These are phyloP conservation scores for Coprinellus micaceus DNA, from an alignment of 768 basidiomycete species.

Conservation along the genomic window DNA sequence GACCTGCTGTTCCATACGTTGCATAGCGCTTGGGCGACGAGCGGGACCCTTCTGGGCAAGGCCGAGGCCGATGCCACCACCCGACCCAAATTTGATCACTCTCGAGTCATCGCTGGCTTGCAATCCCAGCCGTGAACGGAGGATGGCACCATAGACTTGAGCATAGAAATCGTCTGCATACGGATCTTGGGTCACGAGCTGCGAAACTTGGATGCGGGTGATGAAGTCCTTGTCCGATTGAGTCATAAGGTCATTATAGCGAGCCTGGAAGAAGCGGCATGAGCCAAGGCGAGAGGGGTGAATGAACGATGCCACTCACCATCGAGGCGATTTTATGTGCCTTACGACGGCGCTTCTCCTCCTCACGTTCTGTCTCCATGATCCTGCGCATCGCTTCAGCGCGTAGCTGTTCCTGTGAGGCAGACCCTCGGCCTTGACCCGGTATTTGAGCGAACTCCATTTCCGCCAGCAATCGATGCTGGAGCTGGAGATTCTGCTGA, in stretches of 20 bases:
- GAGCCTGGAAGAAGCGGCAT: slow-evolving; percentile 52
- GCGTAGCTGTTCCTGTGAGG: slow-evolving; percentile 60
- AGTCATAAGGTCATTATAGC: slow-evolving; percentile 94
- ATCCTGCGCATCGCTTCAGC: slow-evolving; percentile 86
- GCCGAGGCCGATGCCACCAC: slow-evolving; percentile 84
- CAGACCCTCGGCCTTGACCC: slow-evolving; percentile 65
- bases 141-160: slow-evolving; percentile 86
- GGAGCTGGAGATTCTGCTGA: slow-evolving; percentile 60
- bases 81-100: slow-evolving; percentile 80
- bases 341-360: slow-evolving; percentile 76
- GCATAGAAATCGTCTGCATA: slow-evolving; percentile 99
- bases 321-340: slow-evolving; percentile 87
- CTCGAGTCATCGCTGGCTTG: slow-evolving; percentile 70
- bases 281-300: neutral
- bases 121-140: slow-evolving; percentile 75
- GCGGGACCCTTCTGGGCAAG: slow-evolving; percentile 63
- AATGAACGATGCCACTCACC: slow-evolving; percentile 39
- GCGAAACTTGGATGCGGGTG: slow-evolving; percentile 97
- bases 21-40: slow-evolving; percentile 81
- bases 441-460: too few species aligned
- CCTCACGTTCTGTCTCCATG: slow-evolving; percentile 85
- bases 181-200: slow-evolving; percentile 95
- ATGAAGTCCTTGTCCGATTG: slow-evolving; percentile 99
- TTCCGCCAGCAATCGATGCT: slow-evolving; percentile 74
- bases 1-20: slow-evolving; percentile 92